Evolutionary conservation across 495 filamentous ascomycete species (phyloP).

Genomic region (Hypoxylon lienhwacheense): DNA sequence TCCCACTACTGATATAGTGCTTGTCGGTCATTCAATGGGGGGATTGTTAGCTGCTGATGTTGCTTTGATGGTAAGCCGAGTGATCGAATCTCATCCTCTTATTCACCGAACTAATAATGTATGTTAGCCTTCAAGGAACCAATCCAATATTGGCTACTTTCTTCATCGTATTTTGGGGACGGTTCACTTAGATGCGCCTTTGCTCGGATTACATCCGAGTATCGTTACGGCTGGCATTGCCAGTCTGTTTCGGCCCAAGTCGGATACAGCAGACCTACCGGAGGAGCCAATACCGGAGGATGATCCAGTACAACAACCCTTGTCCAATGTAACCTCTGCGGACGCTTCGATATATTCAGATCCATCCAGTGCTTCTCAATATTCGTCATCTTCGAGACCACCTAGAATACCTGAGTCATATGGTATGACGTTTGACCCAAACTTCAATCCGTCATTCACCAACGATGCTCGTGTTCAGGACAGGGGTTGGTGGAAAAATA

Average conservation of each 20-base stretch:
- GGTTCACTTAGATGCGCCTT: slow-evolving; percentile 83
- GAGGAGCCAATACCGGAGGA: slow-evolving; percentile 17
- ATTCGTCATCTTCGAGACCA: slow-evolving; percentile 24
- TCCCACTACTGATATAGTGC: slow-evolving; percentile 71
- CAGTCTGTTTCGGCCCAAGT: slow-evolving; percentile 69
- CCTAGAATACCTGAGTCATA: slow-evolving; percentile 20
- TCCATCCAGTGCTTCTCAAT: slow-evolving; percentile 35
- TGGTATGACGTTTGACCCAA: slow-evolving; percentile 54
- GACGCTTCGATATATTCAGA: slow-evolving; percentile 44
- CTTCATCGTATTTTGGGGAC: slow-evolving; percentile 81
- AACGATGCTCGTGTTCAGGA: slow-evolving; percentile 70
- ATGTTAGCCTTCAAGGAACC: slow-evolving; percentile 29
- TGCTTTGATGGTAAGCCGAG: slow-evolving; percentile 58
- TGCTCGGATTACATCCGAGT: slow-evolving; percentile 87
- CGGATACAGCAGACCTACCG: slow-evolving; percentile 40
- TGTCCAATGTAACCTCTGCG: slow-evolving; percentile 34
- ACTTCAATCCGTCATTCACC: slow-evolving; percentile 70
- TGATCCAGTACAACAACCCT: slow-evolving; percentile 9
- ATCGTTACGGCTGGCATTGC: slow-evolving; percentile 77
- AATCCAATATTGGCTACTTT: slow-evolving; percentile 43
- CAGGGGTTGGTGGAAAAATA: slow-evolving; percentile 64
- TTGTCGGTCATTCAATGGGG: slow-evolving; percentile 90
- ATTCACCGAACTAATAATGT: slow-evolving; percentile 22
- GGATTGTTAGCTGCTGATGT: slow-evolving; percentile 83
- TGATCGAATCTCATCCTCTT: not conserved